Evolutionary conservation across 345 rosid species (phyloP).

Genomic region (Arabis alpina): DNA sequence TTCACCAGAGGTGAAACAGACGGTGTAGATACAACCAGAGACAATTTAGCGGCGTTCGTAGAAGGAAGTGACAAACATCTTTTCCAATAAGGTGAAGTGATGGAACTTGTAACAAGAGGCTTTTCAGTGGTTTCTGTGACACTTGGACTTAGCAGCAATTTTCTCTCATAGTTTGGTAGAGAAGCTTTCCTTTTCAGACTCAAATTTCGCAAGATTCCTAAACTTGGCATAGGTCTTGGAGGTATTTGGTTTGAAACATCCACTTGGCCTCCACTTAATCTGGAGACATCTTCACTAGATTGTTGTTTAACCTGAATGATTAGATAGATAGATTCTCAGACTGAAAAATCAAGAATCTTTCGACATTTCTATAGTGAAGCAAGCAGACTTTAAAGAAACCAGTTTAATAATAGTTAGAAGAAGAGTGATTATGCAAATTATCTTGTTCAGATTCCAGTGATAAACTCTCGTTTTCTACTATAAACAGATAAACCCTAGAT

Average conservation of each 20-base stretch:
- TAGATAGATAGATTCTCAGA: background rate
- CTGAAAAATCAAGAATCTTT: background rate
- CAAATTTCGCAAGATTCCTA: conserved; percentile 66
- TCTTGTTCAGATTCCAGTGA: background rate
- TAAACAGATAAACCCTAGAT: conserved; percentile 4
- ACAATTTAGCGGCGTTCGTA: conserved; percentile 60
- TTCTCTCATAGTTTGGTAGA: conserved; percentile 61
- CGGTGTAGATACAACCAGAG: conserved; percentile 53
- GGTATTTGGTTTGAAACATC: conserved; percentile 79
- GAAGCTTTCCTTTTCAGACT: conserved; percentile 69
- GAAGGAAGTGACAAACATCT: conserved; percentile 85
- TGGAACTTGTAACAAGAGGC: conserved; percentile 50
- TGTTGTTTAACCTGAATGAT: conserved; percentile 42
- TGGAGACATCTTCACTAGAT: conserved; percentile 46
- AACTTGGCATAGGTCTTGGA: conserved; percentile 57
- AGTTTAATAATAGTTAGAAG: too few species aligned
- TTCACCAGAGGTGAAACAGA: conserved; percentile 63
- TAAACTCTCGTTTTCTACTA: background rate
- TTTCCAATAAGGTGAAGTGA: conserved; percentile 61
- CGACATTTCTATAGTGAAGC: background rate
- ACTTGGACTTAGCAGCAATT: conserved; percentile 63
- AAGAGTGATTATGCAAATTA: too few species aligned
- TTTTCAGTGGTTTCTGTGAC: conserved; percentile 53
- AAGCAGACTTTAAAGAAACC: too few species aligned
- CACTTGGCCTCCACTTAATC: conserved; percentile 52